Base-by-base conservation (phyloP, 495 filamentous ascomycete species). In the Hypoxylon lienhwacheense region DNA sequence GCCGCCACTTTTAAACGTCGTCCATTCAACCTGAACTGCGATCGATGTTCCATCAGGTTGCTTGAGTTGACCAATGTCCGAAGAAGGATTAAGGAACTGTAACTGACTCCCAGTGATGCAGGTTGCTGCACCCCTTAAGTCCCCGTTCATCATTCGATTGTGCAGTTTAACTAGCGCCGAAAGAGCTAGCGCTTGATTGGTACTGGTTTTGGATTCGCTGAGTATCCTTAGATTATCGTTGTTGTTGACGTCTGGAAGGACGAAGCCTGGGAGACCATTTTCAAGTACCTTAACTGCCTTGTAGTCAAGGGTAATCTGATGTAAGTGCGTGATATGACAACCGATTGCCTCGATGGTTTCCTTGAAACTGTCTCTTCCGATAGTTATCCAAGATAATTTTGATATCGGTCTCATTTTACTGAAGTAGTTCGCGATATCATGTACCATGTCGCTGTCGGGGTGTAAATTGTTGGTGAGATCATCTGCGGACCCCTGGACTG, bases 391-490 rank as follows among this genome's bases (percentile, higher is more conserved):
- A 3, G 16, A 10, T 3, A 39, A 4, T 11, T 11, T 39, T 8
- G 8, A 39, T 8, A 20, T 39, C 16, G 15, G 15, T 10, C 8
- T 39, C 35, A 11, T 39, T 39, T 21, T 19, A 39, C 11, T 21
- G 16, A 19, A 21, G 1, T 21, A 4, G 3, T 25, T 21, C 5
- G 44, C 12, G 1, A 8, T 19, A 4, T 29, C 14, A 11, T 22
- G 15, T 25, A 44, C 24, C 26, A 44, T 25, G 54, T 53, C 5
- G 51, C 49, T 28, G 63, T 66, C 26, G 48, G 31, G 16, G 22
- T 39, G 7, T 39, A 39, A 8, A 11, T 39, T 8, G 8, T 39
- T 2, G 35, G 12, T n/a, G 35, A 39, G 35, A 39, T 39, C 19
- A 3, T 21, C 8, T 39, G 11, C 8, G 35, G 16, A 21, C 15